These are phyloP conservation scores for Cladosporium phlei DNA, from an alignment of 2,329 filamentous ascomycete genomes.

Conservation along the genomic window DNA sequence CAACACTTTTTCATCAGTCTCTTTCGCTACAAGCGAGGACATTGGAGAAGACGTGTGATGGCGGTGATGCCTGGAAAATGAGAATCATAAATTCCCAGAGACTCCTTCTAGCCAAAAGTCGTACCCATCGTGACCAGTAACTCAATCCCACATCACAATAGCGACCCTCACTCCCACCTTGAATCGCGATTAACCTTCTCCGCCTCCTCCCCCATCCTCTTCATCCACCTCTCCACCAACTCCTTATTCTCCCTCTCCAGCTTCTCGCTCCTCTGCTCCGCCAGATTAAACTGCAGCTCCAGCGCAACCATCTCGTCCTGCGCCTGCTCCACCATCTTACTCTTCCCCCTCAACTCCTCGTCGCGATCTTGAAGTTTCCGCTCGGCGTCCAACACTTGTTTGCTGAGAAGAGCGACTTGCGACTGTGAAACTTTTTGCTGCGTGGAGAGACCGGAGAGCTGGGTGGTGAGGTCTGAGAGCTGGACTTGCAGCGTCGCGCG, in stretches of 20 bases:
- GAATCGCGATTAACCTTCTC: constrained; percentile 70
- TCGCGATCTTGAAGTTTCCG: constrained; percentile 72
- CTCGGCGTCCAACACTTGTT: constrained; percentile 58
- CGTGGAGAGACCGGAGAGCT: constrained; percentile 59
- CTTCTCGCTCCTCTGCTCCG: constrained; percentile 68
- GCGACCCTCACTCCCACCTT: constrained; percentile 22
- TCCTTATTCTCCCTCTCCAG: constrained; percentile 81
- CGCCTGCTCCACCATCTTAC: constrained; percentile 76
- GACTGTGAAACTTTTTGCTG: constrained; percentile 57
- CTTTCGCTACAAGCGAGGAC: too few species aligned
- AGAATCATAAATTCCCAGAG: too few species aligned
- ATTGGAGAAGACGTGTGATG: too few species aligned
- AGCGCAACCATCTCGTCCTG: constrained; percentile 90
- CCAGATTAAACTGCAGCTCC: constrained; percentile 81
- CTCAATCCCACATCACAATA: too few species aligned
- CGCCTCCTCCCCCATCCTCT: constrained; percentile 76
- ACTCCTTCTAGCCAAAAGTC: too few species aligned
- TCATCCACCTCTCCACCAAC: constrained; percentile 87
- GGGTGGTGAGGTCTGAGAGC: constrained; percentile 57
- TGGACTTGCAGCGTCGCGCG: constrained; percentile 63
- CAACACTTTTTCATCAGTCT: too few species aligned
- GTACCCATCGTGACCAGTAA: too few species aligned
- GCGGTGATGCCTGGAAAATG: too few species aligned
- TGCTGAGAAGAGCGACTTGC: constrained; percentile 57
- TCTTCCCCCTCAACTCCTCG: constrained; percentile 79